A percentile compares a stretch with the other conserved stretches of the same genome.
phyloP scores from a whole-genome alignment of 805 yeast species.

The Saccharomyces cerevisiae region DNA sequence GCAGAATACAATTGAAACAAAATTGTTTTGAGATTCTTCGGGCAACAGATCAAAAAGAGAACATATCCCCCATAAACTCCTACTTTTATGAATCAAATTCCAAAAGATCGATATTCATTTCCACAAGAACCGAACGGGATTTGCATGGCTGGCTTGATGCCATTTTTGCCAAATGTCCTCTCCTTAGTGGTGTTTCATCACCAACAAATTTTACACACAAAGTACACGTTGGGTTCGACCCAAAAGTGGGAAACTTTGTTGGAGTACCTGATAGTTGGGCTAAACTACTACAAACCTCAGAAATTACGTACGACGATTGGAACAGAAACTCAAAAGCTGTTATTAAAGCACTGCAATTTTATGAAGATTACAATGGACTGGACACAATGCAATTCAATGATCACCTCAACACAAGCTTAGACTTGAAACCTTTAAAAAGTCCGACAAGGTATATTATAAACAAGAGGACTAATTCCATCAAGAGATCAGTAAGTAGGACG shows the following conservation, averaged over 20 bases:
- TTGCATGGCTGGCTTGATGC: conserved; percentile 85
- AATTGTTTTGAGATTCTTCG: conserved; percentile 70
- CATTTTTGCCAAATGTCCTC: conserved; percentile 64
- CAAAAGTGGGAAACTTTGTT: conserved; percentile 70
- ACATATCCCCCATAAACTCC: conserved; percentile 4
- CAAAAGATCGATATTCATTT: conserved; percentile 55
- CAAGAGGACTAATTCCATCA: neutral
- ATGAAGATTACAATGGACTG: conserved; percentile 37
- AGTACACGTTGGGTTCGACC: conserved; percentile 81
- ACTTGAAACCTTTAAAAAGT: conserved; percentile 3
- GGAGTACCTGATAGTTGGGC: conserved; percentile 90
- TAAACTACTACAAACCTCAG: conserved; percentile 35
- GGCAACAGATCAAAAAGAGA: conserved; percentile 23
- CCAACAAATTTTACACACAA: conserved; percentile 90
- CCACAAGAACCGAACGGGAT: conserved; percentile 68
- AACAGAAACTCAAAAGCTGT: conserved; percentile 92
- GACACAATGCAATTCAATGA: neutral
- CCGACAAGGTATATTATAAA: neutral
- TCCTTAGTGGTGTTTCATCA: conserved; percentile 57
- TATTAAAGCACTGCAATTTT: conserved; percentile 80
- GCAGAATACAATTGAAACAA: conserved; percentile 59
- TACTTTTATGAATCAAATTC: conserved; percentile 15
- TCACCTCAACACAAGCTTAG: neutral
- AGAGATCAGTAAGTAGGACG: neutral
- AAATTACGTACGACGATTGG: conserved; percentile 87